These are phyloP conservation scores for Sonneratia caseolaris DNA, from an alignment of 345 rosid genomes.

Conservation along the genomic window DNA sequence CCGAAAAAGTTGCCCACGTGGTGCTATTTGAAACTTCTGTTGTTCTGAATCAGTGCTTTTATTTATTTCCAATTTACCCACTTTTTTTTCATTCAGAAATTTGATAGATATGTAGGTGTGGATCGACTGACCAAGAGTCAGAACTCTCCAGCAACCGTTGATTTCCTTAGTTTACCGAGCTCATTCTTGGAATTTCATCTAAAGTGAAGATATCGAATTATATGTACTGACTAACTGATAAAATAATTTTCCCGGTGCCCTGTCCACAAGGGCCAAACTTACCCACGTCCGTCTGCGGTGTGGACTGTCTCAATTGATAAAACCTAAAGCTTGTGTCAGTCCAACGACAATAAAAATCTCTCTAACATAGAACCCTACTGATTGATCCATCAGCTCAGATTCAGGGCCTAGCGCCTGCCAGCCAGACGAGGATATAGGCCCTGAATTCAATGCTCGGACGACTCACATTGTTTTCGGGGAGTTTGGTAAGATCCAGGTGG, in stretches of 20 bases:
- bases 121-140: no score
- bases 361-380: background rate
- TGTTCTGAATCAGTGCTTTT: background rate
- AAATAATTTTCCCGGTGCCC: background rate
- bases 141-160: no score
- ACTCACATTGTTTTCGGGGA: background rate
- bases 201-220: background rate
- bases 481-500: background rate
- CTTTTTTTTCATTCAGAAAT: no score
- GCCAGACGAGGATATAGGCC: background rate
- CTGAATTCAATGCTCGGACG: background rate
- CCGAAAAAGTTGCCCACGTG: conserved; percentile 3
- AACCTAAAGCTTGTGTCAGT: background rate
- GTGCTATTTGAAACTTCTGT: background rate
- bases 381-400: background rate
- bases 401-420: background rate
- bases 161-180: no score
- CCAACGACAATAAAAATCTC: background rate
- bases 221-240: background rate
- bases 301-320: background rate
- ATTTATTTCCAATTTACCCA: no score
- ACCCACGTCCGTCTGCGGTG: background rate
- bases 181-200: no score
- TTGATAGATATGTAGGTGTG: no score
- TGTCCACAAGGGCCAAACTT: background rate